These are phyloP conservation scores for Coniochaeta prunicola DNA, from an alignment of 2,329 filamentous ascomycete species.

Conservation along the genomic window DNA sequence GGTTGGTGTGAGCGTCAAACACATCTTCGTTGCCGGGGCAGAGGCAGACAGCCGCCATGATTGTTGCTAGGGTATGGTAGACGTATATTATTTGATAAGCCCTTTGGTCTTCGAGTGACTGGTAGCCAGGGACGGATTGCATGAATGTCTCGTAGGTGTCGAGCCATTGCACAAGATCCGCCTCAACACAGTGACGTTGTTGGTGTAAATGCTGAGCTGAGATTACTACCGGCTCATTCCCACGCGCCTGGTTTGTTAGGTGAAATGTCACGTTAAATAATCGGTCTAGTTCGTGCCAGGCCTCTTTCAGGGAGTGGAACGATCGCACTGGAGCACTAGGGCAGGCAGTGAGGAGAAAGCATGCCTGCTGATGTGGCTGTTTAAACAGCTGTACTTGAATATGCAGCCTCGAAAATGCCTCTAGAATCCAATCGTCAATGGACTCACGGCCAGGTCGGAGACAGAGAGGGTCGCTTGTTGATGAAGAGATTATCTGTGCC, in stretches of 20 bases:
- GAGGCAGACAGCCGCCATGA: slow-evolving; percentile 32
- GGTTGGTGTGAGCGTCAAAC: slow-evolving; percentile 26
- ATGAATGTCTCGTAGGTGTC: not conserved
- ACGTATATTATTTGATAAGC: slow-evolving; percentile 14
- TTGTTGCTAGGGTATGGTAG: slow-evolving; percentile 33
- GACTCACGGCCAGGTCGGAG: not conserved
- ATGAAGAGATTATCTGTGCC: too few species aligned
- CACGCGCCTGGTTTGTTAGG: not conserved
- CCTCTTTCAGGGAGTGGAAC: not conserved
- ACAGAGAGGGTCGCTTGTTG: slow-evolving; percentile 18
- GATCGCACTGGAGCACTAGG: not conserved
- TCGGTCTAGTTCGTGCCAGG: not conserved
- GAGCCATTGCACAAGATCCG: too few species aligned
- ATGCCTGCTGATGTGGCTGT: not conserved
- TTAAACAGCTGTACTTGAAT: not conserved
- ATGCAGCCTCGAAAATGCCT: not conserved
- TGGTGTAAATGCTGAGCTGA: too few species aligned
- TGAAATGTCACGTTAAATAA: not conserved
- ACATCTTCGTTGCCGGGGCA: slow-evolving; percentile 20
- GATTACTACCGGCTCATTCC: too few species aligned
- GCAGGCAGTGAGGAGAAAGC: too few species aligned
- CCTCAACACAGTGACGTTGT: too few species aligned
- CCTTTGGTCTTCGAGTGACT: not conserved
- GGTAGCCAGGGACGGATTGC: not conserved
- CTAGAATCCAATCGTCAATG: not conserved